Conservation (phyloP, 305 asterid species). For the Striga hermonthica region DNA sequence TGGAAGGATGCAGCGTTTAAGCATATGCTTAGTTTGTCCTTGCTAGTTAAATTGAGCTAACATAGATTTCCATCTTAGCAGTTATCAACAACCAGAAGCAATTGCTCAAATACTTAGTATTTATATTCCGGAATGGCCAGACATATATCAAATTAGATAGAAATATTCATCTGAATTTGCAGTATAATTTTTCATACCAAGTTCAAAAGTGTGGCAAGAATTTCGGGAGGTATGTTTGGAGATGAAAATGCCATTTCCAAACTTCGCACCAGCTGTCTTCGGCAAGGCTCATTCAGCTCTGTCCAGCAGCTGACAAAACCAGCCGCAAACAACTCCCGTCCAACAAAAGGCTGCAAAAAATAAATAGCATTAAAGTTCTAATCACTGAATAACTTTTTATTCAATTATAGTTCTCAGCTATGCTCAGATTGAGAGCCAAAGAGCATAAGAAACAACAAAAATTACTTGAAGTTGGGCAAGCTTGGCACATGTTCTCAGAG, state of each 20-base stretch:
- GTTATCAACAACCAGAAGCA: conserved; percentile 21
- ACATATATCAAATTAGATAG: conserved; percentile 15
- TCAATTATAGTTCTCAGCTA: conserved; percentile 24
- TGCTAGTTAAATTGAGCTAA: conserved; percentile 20
- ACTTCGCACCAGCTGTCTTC: conserved; percentile 81
- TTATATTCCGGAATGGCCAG: conserved; percentile 24
- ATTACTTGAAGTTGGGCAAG: conserved; percentile 96
- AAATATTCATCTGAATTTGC: conserved; percentile 19
- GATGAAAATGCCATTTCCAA: conserved; percentile 99
- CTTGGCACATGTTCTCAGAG: conserved; percentile 91
- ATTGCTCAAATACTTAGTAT: conserved; percentile 5
- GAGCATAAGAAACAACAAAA: conserved; percentile 28
- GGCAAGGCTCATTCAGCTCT: conserved; percentile 75
- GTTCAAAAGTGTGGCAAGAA: conserved; percentile 95
- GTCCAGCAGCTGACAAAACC: conserved; percentile 99
- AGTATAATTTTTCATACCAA: conserved; percentile 50
- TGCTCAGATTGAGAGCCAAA: conserved; percentile 19
- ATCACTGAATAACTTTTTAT: conserved; percentile 19
- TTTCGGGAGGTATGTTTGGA: conserved; percentile 96
- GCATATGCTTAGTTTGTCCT: conserved; percentile 9
- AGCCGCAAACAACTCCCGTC: conserved; percentile 98
- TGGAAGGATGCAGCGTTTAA: conserved; percentile 2
- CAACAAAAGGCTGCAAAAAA: conserved; percentile 86
- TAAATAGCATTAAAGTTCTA: conserved; percentile 29
- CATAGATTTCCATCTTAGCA: conserved; percentile 1